Evolutionary conservation across 1,139 yeast species (phyloP).

Genomic region (Scheffersomyces titani): DNA sequence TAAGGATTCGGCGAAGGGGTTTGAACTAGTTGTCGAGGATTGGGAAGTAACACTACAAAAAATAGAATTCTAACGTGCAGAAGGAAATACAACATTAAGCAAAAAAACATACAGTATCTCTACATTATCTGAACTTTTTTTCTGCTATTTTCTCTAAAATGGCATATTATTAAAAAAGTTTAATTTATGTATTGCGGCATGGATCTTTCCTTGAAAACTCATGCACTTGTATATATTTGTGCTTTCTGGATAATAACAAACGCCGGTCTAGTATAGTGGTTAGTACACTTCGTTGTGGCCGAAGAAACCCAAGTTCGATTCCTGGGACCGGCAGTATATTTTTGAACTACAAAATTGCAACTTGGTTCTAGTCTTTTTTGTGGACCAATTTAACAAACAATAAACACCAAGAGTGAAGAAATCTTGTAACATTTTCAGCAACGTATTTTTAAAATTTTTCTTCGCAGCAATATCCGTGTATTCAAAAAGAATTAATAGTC

Average conservation of each 20-base stretch:
- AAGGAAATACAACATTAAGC: conserved; percentile 2
- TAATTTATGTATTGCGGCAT: not conserved
- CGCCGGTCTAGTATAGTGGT: conserved; percentile 49
- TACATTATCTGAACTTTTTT: too few species aligned
- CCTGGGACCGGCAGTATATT: conserved; percentile 42
- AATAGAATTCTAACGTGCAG: not conserved
- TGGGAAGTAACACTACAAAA: not conserved
- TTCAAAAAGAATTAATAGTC: not conserved
- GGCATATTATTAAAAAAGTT: too few species aligned
- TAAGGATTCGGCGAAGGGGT: not conserved
- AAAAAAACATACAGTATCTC: too few species aligned
- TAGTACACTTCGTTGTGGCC: conserved; percentile 50
- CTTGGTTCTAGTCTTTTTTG: too few species aligned
- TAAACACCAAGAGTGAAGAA: too few species aligned
- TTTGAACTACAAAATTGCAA: too few species aligned
- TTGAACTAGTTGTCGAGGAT: not conserved
- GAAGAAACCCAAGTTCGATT: conserved; percentile 49
- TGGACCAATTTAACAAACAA: too few species aligned
- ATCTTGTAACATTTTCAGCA: too few species aligned
- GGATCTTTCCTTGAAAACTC: not conserved
- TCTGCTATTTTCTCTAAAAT: too few species aligned
- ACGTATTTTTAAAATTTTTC: too few species aligned
- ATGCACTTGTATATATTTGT: not conserved
- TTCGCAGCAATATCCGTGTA: not conserved
- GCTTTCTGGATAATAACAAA: not conserved